Evolutionary conservation across 1,284 basidiomycete genomes (phyloP).

Genomic region (Neonothopanus nambi): DNA sequence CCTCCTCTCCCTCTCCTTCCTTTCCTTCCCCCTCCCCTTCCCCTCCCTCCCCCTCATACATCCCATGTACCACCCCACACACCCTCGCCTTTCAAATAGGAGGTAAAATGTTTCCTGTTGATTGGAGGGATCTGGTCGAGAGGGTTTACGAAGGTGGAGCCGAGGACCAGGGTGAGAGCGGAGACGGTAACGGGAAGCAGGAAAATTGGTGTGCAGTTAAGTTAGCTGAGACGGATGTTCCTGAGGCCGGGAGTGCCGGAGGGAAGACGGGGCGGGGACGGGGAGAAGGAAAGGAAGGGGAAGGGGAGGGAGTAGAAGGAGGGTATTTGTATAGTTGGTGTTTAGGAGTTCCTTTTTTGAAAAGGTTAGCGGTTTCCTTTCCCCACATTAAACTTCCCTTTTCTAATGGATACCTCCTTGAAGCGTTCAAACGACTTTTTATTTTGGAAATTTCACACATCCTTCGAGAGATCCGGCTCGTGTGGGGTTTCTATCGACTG

Average conservation of each 20-base stretch:
- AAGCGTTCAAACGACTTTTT: slow-evolving; percentile 55
- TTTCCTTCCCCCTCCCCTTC: too few species aligned
- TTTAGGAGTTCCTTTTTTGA: slow-evolving; percentile 54
- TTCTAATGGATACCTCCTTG: neutral
- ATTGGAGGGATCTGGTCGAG: slow-evolving; percentile 9
- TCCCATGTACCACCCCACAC: slow-evolving; percentile 44
- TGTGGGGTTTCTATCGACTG: slow-evolving; percentile 70
- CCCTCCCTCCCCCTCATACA: neutral
- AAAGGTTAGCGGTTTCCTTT: slow-evolving; percentile 31
- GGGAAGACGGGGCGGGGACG: slow-evolving; percentile 19
- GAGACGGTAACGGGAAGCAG: too few species aligned
- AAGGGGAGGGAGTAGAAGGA: slow-evolving; percentile 17
- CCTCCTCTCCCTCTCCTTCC: slow-evolving; percentile 17
- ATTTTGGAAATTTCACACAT: slow-evolving; percentile 65
- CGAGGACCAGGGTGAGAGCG: neutral
- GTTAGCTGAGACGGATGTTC: slow-evolving; percentile 15
- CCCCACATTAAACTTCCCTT: neutral
- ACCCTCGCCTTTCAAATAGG: slow-evolving; percentile 49
- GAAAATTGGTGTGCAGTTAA: slow-evolving; percentile 8
- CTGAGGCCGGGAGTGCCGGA: slow-evolving; percentile 1
- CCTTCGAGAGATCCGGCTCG: slow-evolving; percentile 65
- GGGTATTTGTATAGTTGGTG: slow-evolving; percentile 57
- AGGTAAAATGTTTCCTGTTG: slow-evolving; percentile 29
- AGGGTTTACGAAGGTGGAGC: slow-evolving; percentile 1
- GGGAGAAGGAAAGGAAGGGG: slow-evolving; percentile 3